Conservation (phyloP, 2,329 filamentous ascomycete genomes). For the Talaromyces sp. region DNA sequence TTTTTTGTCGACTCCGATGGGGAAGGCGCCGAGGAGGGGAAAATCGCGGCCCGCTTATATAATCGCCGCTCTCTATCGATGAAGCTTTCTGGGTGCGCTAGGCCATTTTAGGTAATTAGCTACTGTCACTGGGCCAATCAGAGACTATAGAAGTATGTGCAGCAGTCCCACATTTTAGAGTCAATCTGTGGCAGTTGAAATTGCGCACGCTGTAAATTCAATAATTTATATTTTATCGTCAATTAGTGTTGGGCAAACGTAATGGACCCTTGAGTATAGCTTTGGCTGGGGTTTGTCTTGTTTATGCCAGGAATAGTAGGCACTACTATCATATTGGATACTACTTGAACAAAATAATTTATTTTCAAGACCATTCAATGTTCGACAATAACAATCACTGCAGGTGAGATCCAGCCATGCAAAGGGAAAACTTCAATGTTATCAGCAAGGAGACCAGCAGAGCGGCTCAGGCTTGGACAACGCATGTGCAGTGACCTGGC, state of each 20-base stretch:
- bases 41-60: slow-evolving; percentile 11
- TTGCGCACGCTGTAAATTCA: no score
- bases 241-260: not conserved
- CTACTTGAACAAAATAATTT: not conserved
- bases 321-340: not conserved
- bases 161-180: not conserved
- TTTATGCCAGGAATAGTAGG: not conserved
- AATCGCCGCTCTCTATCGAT: not conserved
- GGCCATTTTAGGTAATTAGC: not conserved
- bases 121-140: not conserved
- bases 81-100: not conserved
- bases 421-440: not conserved
- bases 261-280: not conserved
- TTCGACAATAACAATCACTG: not conserved
- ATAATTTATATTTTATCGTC: not conserved
- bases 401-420: not conserved
- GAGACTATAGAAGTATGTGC: not conserved
- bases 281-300: not conserved
- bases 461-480: not conserved
- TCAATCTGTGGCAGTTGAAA: not conserved
- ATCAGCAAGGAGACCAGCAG: not conserved
- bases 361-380: no score
- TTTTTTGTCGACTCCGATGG: not conserved
- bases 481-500: not conserved
- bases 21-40: slow-evolving; percentile 5